A percentile compares a stretch with the other conserved stretches of the same genome.
Evolutionary conservation across 2,329 filamentous ascomycete genomes (phyloP).

Genomic region (Fusarium chlamydosporum): DNA sequence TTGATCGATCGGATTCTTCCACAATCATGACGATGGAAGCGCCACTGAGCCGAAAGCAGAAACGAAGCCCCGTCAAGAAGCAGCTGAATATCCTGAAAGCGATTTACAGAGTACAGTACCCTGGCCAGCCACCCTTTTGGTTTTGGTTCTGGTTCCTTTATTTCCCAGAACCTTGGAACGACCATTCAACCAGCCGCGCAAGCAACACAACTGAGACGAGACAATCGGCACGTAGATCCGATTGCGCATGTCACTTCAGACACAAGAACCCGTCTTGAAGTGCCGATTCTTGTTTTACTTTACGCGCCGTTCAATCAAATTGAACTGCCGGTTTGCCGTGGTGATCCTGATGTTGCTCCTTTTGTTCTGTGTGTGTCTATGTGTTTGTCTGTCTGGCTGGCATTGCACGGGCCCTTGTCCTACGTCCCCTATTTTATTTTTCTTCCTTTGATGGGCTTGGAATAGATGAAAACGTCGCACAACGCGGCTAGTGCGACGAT

Average conservation of each 20-base stretch:
- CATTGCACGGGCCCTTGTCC: constrained; percentile 2
- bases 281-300: not conserved
- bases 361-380: no score
- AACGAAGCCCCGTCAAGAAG: not conserved
- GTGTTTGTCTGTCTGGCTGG: no score
- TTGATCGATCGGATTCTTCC: not conserved
- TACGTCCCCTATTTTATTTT: not conserved
- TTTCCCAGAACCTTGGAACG: constrained; percentile 8
- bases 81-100: constrained; percentile 5
- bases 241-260: not conserved
- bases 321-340: constrained; percentile 19
- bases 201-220: constrained; percentile 18
- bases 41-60: constrained; percentile 18
- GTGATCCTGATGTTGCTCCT: constrained; percentile 6
- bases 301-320: not conserved
- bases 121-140: not conserved
- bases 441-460: not conserved
- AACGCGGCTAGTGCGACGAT: constrained; percentile 22
- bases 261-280: no score
- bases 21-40: constrained; percentile 1
- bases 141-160: not conserved
- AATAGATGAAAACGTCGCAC: constrained; percentile 14
- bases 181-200: constrained; percentile 21
- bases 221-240: constrained; percentile 23
- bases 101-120: not conserved